Evolutionary conservation across 148 eudicot genomes (phyloP).

Genomic region (Bassia scoparia): DNA sequence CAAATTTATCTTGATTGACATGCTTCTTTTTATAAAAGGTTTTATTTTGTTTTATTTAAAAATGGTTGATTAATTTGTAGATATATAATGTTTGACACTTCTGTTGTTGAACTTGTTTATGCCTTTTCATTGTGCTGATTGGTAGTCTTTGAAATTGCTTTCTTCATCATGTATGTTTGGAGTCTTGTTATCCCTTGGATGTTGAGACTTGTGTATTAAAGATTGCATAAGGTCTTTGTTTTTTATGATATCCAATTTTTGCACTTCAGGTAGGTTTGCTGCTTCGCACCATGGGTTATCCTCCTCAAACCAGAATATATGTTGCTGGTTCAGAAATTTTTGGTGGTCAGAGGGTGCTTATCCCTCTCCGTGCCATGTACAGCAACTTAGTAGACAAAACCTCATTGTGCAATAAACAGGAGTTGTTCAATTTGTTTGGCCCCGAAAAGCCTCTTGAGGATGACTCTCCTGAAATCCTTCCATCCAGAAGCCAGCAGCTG

Average conservation of each 20-base stretch:
- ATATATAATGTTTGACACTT: too few species aligned
- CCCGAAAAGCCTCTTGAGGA: constrained; percentile 57
- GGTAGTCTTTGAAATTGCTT: background rate
- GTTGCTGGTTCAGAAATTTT: constrained; percentile 86
- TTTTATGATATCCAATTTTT: background rate
- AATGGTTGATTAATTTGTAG: too few species aligned
- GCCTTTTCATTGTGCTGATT: background rate
- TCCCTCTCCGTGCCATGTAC: constrained; percentile 88
- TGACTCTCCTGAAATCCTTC: constrained; percentile 39
- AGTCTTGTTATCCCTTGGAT: background rate
- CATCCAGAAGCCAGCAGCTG: constrained; percentile 51
- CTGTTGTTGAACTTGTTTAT: too few species aligned
- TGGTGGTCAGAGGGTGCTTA: constrained; percentile 90
- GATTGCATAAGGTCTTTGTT: background rate
- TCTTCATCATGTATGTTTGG: background rate
- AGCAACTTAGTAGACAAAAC: constrained; percentile 86
- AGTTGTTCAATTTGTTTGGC: constrained; percentile 56
- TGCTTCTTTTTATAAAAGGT: too few species aligned
- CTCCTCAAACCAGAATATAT: constrained; percentile 78
- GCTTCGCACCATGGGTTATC: constrained; percentile 92
- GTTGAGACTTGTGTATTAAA: background rate
- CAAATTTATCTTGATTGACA: too few species aligned
- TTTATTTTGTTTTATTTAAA: too few species aligned
- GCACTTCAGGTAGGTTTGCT: constrained; percentile 74
- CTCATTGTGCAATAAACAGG: constrained; percentile 75